Evolutionary conservation across 2,329 filamentous ascomycete genomes (phyloP), one percentile per base, ranked within the genome.

Genomic region (Colletotrichum sp.): DNA sequence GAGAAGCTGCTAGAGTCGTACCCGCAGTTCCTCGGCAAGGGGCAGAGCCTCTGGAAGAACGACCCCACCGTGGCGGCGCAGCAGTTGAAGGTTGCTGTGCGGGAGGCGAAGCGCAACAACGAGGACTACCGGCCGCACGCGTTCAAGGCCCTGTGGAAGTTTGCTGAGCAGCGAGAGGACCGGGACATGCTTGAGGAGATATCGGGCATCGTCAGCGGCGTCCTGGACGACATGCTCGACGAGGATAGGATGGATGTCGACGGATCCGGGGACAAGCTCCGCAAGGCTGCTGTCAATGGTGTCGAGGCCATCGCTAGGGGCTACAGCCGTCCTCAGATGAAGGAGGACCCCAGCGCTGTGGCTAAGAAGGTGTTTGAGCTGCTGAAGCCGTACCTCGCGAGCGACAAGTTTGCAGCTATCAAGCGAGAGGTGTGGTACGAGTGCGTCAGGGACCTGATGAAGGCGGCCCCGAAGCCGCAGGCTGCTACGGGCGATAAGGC

Each of bases 31-130:
- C 92, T 94, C 1, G 89, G 91, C 80, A 91, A 93, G 77, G 91
- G 91, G 1, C 89, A 89, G 78, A 83, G 83, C 9, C 86, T 95
- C 34, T 93, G 92, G 87, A 85, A 87, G 62, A 83, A 83, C 8
- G 90, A 93, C 77, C 76, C 82, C 0, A 81, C 82, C 12, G 84
- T 94, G 28, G 89, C 90, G 13, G 88, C 90, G 10, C 89, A 93
- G 79, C 92, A 96, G 86, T 94, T 93, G 86, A 96, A 96, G 89
- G 94, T 98, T 78, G 91, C 91, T 7, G 83, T 96, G 18, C 91
- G 96, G 73, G 97, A 99, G 88, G 96, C 96, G 10, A 98, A 97
- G 87, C 91, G 97, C 36, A 96, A 96, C 81, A 98, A 98, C 80
- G 91, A 93, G n/a, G 88, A 88, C 9, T 99, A 98, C 84, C 92